Evolutionary conservation across 495 filamentous ascomycete genomes (phyloP), one percentile per base, ranked within the genome.

Genomic region (Xylaria castorea): DNA sequence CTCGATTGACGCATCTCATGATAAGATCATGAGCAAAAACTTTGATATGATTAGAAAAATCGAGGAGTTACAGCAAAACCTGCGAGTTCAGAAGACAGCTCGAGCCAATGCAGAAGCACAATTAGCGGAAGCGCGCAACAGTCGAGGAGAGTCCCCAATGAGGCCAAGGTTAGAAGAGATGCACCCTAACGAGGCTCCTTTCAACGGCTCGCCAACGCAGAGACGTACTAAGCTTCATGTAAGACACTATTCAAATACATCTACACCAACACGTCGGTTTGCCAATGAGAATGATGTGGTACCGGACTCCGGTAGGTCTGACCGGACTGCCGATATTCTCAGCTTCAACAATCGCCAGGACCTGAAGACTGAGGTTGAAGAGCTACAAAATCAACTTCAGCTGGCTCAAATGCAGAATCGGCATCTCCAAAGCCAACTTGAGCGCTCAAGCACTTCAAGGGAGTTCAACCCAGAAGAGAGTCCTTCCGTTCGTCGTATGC

Each of bases 361-460:
- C 77, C 83, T 97, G 68, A 95, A 93, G 46, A 89, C 93, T 14
- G 95, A 99, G 77, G 84, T 98, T 11, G 96, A 99, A 77, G 90
- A 97, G 81, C 85, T 97, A 58, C 96, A 98, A 77, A 98, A 97
- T 79, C 94, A 97, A 80, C 88, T 99, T 58, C 95, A 99, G 76
- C 89, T 98, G 83, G 91, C 92, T 9, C 92, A 98, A 81, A 97
- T 99, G 94, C 93, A 95, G 75, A 97, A 97, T 82, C 91, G 93
- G 46, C 95, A 99, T 79, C 89, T 99, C 20, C 93, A 97, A 77
- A 95, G 89, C 79, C 94, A 97, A 77, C 83, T 98, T 69, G 91
- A 93, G 57, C 89, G 91, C 34, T 82, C 77, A 1, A 81, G 84
- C 2, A 87, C 87, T 0, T 88, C 89, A 1, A 77, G 81, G 3